A percentile compares a stretch with the other conserved stretches of the same genome.
Evolutionary conservation across 805 yeast species (phyloP).

Genomic region (Candida verbasci): DNA sequence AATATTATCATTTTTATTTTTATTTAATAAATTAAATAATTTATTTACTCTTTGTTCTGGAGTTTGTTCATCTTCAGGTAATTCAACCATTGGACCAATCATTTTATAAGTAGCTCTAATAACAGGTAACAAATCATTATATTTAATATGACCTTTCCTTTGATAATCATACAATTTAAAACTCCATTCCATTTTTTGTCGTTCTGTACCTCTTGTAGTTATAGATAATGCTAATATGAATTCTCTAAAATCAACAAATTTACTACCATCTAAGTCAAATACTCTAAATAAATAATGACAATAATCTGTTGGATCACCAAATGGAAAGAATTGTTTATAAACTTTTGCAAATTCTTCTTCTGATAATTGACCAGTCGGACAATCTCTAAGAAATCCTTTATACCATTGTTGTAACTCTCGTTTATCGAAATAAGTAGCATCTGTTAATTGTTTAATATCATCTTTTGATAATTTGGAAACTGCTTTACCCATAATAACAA

Average conservation of each 20-base stretch:
- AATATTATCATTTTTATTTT: conserved; percentile 62
- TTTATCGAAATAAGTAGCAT: conserved; percentile 86
- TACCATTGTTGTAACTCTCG: conserved; percentile 98
- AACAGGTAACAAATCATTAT: conserved; percentile 74
- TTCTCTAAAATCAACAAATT: conserved; percentile 85
- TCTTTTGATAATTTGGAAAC: conserved; percentile 90
- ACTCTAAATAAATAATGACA: conserved; percentile 85
- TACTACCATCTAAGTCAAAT: conserved; percentile 78
- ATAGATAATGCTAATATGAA: conserved; percentile 84
- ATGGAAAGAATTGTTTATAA: conserved; percentile 95
- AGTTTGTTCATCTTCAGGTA: conserved; percentile 85
- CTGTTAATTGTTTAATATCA: conserved; percentile 75
- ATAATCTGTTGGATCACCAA: conserved; percentile 93
- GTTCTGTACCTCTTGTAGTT: conserved; percentile 79
- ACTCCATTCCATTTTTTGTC: conserved; percentile 86
- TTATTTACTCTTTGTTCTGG: conserved; percentile 85
- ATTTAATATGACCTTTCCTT: conserved; percentile 69
- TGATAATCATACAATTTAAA: conserved; percentile 83
- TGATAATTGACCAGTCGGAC: conserved; percentile 84
- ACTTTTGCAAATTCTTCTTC: conserved; percentile 87
- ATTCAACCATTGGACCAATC: conserved; percentile 91
- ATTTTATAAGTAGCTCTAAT: conserved; percentile 84
- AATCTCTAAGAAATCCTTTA: conserved; percentile 90
- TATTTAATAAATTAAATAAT: conserved; percentile 70
- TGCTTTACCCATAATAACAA: conserved; percentile 76